Evolutionary conservation across 192 early-diverging fungal species (phyloP).

Genomic region (Coemansia sp.): DNA sequence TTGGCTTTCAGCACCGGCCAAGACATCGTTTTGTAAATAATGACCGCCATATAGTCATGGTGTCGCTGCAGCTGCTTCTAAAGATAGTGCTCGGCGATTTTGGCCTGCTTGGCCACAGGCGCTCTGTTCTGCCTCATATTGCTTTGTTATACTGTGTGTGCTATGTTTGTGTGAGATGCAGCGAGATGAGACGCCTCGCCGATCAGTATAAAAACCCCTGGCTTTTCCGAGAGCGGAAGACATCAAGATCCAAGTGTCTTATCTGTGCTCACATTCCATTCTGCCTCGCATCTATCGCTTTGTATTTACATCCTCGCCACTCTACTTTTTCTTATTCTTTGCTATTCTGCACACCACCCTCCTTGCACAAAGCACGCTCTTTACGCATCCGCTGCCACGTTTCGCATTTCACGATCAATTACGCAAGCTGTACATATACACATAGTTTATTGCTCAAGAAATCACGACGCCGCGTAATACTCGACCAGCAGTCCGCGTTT

Average conservation of each 20-base stretch:
- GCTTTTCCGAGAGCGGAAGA: background rate
- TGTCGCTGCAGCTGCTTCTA: constrained; percentile 2
- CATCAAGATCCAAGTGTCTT: background rate
- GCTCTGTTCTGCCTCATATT: background rate
- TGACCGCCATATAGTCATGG: constrained; percentile 5
- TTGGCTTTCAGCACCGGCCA: constrained; percentile 4
- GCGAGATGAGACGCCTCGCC: background rate
- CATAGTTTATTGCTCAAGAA: background rate
- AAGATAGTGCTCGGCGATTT: constrained; percentile 13
- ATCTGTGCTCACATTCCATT: background rate
- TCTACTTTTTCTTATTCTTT: background rate
- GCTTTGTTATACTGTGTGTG: background rate
- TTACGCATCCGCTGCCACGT: background rate
- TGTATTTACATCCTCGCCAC: no score
- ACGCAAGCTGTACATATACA: background rate
- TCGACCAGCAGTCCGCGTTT: background rate
- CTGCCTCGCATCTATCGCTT: background rate
- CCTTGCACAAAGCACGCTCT: background rate
- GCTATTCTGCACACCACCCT: no score
- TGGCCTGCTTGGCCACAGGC: background rate
- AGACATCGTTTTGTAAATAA: background rate
- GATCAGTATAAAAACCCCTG: constrained; percentile 2
- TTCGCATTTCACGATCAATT: background rate
- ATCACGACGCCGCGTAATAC: background rate
- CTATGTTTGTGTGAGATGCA: background rate